Evolutionary conservation across 2,329 filamentous ascomycete genomes (phyloP).

Genomic region (Cladosporium colombiae): DNA sequence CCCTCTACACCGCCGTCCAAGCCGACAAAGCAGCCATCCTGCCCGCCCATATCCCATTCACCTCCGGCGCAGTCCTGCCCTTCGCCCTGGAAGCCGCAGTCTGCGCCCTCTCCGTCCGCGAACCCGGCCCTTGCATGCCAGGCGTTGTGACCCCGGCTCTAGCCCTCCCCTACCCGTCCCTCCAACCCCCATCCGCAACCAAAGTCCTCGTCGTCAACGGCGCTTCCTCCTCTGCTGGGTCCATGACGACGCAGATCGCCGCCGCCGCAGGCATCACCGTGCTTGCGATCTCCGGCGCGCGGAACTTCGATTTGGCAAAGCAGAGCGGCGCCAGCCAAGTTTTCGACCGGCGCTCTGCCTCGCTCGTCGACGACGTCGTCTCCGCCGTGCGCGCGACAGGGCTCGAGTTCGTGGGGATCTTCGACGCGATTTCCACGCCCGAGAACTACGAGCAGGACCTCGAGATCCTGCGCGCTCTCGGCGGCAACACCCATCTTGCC

Average conservation of each 20-base stretch:
- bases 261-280: constrained; percentile 31
- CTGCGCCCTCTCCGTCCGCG: constrained; percentile 18
- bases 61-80: constrained; percentile 37
- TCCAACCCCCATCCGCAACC: constrained; percentile 16
- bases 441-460: constrained; percentile 9
- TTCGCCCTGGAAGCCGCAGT: constrained; percentile 42
- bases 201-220: constrained; percentile 39
- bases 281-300: constrained; percentile 30
- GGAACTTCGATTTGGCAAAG: constrained; percentile 31
- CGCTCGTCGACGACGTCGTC: constrained; percentile 37
- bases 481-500: constrained; percentile 12
- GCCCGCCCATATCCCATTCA: constrained; percentile 39
- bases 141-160: constrained; percentile 24
- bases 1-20: constrained; percentile 34
- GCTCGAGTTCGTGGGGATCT: constrained; percentile 40
- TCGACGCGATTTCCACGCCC: constrained; percentile 28
- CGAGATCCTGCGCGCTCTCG: constrained; percentile 21
- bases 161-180: constrained; percentile 21
- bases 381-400: constrained; percentile 33
- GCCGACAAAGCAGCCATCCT: constrained; percentile 38
- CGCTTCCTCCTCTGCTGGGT: constrained; percentile 33
- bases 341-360: constrained; percentile 33
- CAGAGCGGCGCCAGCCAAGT: constrained; percentile 29
- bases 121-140: neutral
- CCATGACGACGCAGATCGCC: constrained; percentile 33